phyloP scores from a whole-genome alignment of 1,139 yeast species.

The Lipomyces yarrowii region DNA sequence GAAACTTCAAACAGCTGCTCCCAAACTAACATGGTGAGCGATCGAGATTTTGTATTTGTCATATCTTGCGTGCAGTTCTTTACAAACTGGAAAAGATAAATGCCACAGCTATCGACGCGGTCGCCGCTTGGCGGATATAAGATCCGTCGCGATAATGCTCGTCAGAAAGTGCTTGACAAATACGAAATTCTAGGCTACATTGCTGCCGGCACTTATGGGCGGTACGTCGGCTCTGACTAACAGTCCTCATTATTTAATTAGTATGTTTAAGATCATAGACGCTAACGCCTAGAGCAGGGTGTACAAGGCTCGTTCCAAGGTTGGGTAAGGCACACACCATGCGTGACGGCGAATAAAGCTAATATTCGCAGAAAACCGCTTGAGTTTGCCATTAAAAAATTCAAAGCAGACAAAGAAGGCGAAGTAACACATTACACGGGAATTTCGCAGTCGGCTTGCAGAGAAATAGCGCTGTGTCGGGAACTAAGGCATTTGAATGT shows the following conservation, averaged over 20 bases:
- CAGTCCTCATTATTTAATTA: background rate
- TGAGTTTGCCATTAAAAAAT: constrained; percentile 81
- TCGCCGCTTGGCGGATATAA: constrained; percentile 33
- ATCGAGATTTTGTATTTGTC: background rate
- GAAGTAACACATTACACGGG: constrained; percentile 91
- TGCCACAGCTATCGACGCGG: constrained; percentile 19
- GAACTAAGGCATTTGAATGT: constrained; percentile 81
- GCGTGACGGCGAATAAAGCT: constrained; percentile 6
- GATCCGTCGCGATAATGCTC: constrained; percentile 28
- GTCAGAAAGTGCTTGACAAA: constrained; percentile 66
- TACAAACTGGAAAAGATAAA: background rate
- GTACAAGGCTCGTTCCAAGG: constrained; percentile 71
- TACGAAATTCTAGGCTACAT: constrained; percentile 92
- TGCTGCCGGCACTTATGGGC: constrained; percentile 97
- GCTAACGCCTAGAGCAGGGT: constrained; percentile 53
- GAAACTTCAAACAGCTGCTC: background rate
- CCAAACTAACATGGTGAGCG: background rate
- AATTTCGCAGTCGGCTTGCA: constrained; percentile 90
- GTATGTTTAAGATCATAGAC: background rate
- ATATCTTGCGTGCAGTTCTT: background rate
- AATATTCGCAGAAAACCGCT: constrained; percentile 26
- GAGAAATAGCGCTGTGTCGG: constrained; percentile 94
- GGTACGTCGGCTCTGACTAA: constrained; percentile 16
- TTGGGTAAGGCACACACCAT: constrained; percentile 21
- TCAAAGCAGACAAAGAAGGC: constrained; percentile 92